Conservation (phyloP, 2,329 filamentous ascomycete species). For the Metarhizium sp. region DNA sequence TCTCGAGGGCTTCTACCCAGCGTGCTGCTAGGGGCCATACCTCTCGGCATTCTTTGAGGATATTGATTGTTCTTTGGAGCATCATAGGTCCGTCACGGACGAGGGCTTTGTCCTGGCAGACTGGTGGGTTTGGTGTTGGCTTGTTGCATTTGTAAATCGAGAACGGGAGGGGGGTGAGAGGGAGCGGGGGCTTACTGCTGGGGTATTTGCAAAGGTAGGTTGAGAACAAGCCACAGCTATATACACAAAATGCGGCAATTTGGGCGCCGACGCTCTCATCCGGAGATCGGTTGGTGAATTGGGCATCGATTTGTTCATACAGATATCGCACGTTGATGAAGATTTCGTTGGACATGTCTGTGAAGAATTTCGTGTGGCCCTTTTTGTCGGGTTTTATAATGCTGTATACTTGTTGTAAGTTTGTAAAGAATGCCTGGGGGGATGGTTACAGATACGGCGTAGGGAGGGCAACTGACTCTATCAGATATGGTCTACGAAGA, state of each 20-base stretch:
- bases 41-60: slow-evolving; percentile 37
- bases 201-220: slow-evolving; percentile 44
- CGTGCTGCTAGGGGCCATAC: slow-evolving; percentile 44
- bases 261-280: slow-evolving; percentile 43
- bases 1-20: slow-evolving; percentile 41
- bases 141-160: not conserved
- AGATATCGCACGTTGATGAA: slow-evolving; percentile 38
- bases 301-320: slow-evolving; percentile 41
- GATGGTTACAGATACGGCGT: not conserved
- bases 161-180: not conserved
- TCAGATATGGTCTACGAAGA: slow-evolving; percentile 42
- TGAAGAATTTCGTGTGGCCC: slow-evolving; percentile 31
- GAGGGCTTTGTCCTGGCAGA: slow-evolving; percentile 31
- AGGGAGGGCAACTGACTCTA: slow-evolving; percentile 29
- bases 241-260: slow-evolving; percentile 46
- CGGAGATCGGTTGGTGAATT: slow-evolving; percentile 34
- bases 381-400: slow-evolving; percentile 33
- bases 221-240: slow-evolving; percentile 43
- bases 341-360: slow-evolving; percentile 34
- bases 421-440: not conserved
- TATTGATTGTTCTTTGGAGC: slow-evolving; percentile 33
- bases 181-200: slow-evolving; percentile 25
- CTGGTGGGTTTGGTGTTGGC: slow-evolving; percentile 15
- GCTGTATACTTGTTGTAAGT: slow-evolving; percentile 17
- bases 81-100: slow-evolving; percentile 33